Percentiles rank a stretch among this genome's conserved stretches.
phyloP scores from a whole-genome alignment of 2,329 filamentous ascomycete genomes.

The Calonectria montana region DNA sequence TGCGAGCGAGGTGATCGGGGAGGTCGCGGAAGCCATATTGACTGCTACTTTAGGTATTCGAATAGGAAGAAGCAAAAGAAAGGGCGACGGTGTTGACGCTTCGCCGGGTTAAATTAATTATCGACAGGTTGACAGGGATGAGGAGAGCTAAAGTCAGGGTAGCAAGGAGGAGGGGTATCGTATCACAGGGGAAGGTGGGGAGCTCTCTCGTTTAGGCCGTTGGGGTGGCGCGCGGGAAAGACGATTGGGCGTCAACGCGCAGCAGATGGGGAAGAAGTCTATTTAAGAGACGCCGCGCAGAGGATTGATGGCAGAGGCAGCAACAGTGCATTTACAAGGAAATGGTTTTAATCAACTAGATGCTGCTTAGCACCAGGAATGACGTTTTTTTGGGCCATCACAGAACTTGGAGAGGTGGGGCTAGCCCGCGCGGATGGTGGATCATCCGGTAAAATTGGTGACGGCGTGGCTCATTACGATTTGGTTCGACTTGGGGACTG shows the following conservation, averaged over 20 bases:
- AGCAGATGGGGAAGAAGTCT: not conserved
- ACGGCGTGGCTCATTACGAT: conserved; percentile 12
- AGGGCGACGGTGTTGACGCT: not conserved
- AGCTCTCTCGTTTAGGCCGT: conserved; percentile 30
- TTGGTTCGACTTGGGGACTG: not conserved
- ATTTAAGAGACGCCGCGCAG: not conserved
- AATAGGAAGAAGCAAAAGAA: not conserved
- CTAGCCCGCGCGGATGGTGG: conserved; percentile 6
- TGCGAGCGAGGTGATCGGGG: conserved; percentile 52
- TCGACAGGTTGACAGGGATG: conserved; percentile 20
- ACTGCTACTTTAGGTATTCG: not conserved
- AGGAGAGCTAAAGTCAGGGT: conserved; percentile 19
- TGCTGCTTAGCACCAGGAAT: not conserved
- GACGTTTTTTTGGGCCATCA: conserved; percentile 18
- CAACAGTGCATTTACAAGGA: not conserved
- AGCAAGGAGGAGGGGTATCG: conserved; percentile 28
- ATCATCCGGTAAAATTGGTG: conserved; percentile 19
- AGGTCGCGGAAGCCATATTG: conserved; percentile 43
- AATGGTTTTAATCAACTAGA: not conserved
- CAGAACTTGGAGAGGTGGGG: not conserved
- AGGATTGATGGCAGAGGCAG: not conserved
- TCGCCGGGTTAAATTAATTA: conserved; percentile 20
- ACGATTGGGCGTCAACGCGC: conserved; percentile 3
- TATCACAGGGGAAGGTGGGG: conserved; percentile 24
- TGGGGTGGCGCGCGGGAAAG: conserved; percentile 5